Evolutionary conservation across 192 early-diverging fungal genomes (phyloP).

Genomic region (Phycomyces blakesleeanus): DNA sequence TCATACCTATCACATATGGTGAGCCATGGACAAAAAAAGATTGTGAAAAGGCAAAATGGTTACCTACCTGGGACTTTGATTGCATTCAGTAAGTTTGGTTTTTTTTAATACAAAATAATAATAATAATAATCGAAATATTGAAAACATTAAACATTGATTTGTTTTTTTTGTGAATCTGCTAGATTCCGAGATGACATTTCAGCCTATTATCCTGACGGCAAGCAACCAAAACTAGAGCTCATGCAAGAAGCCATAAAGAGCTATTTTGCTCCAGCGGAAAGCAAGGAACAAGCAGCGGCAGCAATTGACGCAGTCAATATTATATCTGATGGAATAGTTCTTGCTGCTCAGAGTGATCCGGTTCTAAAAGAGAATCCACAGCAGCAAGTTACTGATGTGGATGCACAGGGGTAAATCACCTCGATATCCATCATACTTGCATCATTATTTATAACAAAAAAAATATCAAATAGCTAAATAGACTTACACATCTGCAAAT

Average conservation of each 20-base stretch:
- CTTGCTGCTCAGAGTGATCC: not conserved
- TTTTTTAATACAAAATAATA: not conserved
- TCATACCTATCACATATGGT: conserved; percentile 84
- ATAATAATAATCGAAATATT: not conserved
- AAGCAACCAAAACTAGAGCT: not conserved
- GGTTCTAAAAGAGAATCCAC: too few relatives aligned
- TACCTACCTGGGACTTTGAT: conserved; percentile 63
- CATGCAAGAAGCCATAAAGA: not conserved
- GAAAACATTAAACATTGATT: too few relatives aligned
- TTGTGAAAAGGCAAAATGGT: conserved; percentile 78
- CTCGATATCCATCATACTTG: too few relatives aligned
- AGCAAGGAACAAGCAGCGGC: not conserved
- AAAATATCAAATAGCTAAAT: too few relatives aligned
- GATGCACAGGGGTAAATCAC: too few relatives aligned
- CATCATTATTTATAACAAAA: too few relatives aligned
- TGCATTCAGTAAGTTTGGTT: conserved; percentile 27
- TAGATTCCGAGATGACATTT: not conserved
- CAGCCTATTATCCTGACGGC: not conserved
- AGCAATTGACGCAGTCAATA: not conserved
- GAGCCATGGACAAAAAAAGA: conserved; percentile 67
- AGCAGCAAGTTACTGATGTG: too few relatives aligned
- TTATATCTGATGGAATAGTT: not conserved
- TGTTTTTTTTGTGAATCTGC: too few relatives aligned
- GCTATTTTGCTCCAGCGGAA: conserved; percentile 1
- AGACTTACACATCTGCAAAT: too few relatives aligned